A percentile compares a stretch with the other conserved stretches of the same genome.
Conservation (phyloP, 331 rosid genomes). For the Stylosanthes scabra region DNA sequence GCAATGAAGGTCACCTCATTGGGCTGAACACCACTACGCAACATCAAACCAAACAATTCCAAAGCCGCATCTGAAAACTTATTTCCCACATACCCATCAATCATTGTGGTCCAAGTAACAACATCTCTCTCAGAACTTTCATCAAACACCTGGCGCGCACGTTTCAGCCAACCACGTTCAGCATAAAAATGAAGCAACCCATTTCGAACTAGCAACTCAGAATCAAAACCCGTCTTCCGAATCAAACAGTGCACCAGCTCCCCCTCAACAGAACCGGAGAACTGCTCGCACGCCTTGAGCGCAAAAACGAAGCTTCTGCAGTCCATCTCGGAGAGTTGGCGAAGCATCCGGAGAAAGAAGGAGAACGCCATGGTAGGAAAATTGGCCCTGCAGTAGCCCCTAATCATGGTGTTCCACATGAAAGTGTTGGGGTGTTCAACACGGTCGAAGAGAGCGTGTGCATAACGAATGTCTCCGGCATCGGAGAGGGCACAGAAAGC, state of each 20-base stretch:
- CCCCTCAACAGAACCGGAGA: neutral
- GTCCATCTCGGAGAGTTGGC: constrained; percentile 22
- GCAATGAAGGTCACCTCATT: constrained; percentile 50
- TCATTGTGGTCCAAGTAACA: constrained; percentile 56
- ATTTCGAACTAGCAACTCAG: constrained; percentile 44
- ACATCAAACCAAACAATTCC: constrained; percentile 44
- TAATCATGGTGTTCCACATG: constrained; percentile 57
- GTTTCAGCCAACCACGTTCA: constrained; percentile 28
- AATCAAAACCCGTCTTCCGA: constrained; percentile 43
- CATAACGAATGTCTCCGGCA: constrained; percentile 60
- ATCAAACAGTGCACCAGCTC: constrained; percentile 41
- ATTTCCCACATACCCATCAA: constrained; percentile 46
- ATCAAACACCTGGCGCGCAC: constrained; percentile 49
- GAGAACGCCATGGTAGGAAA: constrained; percentile 34
- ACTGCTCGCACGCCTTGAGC: constrained; percentile 42
- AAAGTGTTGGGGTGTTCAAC: constrained; percentile 55
- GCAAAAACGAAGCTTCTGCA: constrained; percentile 43
- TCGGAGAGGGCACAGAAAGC: constrained; percentile 85
- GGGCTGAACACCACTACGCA: constrained; percentile 45
- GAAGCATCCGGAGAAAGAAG: constrained; percentile 38
- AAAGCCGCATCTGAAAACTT: constrained; percentile 36
- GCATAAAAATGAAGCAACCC: constrained; percentile 49
- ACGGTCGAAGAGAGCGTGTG: constrained; percentile 48
- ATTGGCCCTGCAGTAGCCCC: constrained; percentile 36
- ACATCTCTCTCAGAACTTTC: constrained; percentile 46